A percentile compares a stretch with the other conserved stretches of the same genome.
phyloP scores from a whole-genome alignment of 2,329 filamentous ascomycete species.

The Sodiomyces alkalinus region DNA sequence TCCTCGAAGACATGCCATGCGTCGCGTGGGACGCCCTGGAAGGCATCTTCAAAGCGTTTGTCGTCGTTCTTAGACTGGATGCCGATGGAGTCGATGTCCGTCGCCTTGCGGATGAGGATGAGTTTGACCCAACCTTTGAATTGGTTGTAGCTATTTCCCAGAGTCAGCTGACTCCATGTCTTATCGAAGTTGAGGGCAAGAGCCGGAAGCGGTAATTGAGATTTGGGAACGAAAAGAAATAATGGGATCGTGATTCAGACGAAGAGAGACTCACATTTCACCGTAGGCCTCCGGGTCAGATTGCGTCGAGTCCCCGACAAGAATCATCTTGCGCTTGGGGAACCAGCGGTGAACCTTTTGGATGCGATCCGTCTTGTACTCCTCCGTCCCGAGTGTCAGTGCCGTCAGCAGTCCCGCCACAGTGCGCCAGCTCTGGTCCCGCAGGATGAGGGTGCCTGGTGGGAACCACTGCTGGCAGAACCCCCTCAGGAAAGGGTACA shows the following conservation, averaged over 20 bases:
- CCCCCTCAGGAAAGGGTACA: constrained; percentile 69
- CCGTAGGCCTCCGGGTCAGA: constrained; percentile 84
- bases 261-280: constrained; percentile 54
- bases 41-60: constrained; percentile 69
- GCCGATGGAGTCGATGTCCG: constrained; percentile 51
- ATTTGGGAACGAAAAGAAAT: too few relatives aligned
- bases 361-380: constrained; percentile 75
- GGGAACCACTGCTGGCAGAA: constrained; percentile 63
- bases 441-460: constrained; percentile 65
- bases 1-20: constrained; percentile 76
- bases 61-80: constrained; percentile 62
- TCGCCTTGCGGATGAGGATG: constrained; percentile 77
- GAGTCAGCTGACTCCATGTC: background rate
- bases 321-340: constrained; percentile 63
- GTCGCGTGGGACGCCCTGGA: constrained; percentile 52
- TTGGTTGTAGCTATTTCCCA: constrained; percentile 33
- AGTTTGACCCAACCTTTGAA: constrained; percentile 64
- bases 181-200: background rate
- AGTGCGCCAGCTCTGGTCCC: constrained; percentile 77
- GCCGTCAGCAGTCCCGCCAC: constrained; percentile 64
- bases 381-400: constrained; percentile 65
- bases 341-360: constrained; percentile 65
- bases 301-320: constrained; percentile 83
- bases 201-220: constrained; percentile 1
- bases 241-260: too few relatives aligned